Percentiles rank a stretch among this genome's conserved stretches.
phyloP scores from a whole-genome alignment of 495 filamentous ascomycete genomes.

The Neurospora sp. region DNA sequence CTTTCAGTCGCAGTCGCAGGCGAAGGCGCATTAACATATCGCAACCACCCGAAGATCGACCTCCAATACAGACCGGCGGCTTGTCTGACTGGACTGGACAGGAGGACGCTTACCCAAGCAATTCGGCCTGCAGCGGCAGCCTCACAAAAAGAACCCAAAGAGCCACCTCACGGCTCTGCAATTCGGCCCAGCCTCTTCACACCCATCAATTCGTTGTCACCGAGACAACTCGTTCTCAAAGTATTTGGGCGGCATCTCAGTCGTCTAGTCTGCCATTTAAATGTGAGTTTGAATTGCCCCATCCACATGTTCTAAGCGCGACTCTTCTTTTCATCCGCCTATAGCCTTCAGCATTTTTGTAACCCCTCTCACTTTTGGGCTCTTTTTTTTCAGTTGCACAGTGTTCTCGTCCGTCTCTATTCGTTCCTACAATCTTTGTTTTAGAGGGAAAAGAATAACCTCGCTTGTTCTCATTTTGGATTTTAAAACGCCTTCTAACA shows the following conservation, averaged over 20 bases:
- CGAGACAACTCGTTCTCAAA: background rate
- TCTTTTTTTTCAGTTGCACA: background rate
- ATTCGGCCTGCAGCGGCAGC: background rate
- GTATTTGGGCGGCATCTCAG: background rate
- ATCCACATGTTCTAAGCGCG: background rate
- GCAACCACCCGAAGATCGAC: background rate
- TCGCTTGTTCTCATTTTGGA: background rate
- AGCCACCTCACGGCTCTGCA: background rate
- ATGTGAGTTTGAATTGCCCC: background rate
- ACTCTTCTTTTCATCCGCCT: background rate
- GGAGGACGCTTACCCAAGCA: background rate
- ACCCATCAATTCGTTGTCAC: background rate
- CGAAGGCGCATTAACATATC: background rate
- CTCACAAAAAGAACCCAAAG: background rate
- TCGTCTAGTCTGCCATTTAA: background rate
- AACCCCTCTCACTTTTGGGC: background rate
- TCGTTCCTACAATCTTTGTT: background rate
- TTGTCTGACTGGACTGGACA: background rate
- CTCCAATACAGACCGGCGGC: background rate
- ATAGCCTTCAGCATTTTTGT: background rate
- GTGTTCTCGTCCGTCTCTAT: background rate
- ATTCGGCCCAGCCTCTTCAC: background rate
- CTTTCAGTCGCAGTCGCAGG: background rate
- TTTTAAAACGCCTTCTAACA: background rate
- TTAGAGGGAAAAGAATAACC: background rate